These are phyloP conservation scores for Vaccinium corymbosum DNA, from an alignment of 148 eudicot genomes.

Conservation along the genomic window DNA sequence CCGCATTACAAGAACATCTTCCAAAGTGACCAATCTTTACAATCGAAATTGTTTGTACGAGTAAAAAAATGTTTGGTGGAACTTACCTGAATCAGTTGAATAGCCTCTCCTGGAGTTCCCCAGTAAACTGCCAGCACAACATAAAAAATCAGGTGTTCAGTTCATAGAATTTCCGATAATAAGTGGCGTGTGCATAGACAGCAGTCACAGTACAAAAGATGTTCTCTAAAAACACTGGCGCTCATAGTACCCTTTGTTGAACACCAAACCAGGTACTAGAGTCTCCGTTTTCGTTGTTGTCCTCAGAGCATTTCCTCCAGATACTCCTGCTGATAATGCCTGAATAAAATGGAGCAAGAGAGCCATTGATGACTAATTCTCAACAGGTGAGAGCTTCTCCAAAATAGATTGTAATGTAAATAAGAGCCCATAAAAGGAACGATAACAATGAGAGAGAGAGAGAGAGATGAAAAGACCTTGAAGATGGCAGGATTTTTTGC, in stretches of 20 bases:
- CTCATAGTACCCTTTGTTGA: conserved; percentile 22
- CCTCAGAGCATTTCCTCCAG: conserved; percentile 24
- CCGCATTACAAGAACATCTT: not conserved
- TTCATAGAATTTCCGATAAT: not conserved
- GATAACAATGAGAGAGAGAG: not conserved
- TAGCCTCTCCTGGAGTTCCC: conserved; percentile 42
- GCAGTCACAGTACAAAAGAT: not conserved
- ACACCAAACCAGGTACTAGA: conserved; percentile 21
- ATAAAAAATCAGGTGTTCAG: conserved; percentile 11
- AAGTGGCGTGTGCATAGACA: not conserved
- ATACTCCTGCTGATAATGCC: conserved; percentile 30
- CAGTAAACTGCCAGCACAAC: conserved; percentile 34
- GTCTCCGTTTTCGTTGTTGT: conserved; percentile 26
- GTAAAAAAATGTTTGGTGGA: conserved; percentile 1
- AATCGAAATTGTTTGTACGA: not conserved
- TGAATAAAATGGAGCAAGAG: conserved; percentile 19
- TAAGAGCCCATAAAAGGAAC: not conserved
- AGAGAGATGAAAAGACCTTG: conserved; percentile 30
- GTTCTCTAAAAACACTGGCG: not conserved
- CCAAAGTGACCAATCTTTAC: conserved; percentile 2
- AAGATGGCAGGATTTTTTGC: conserved; percentile 29
- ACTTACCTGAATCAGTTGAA: conserved; percentile 56
- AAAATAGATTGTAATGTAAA: not conserved
- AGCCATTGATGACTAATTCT: not conserved
- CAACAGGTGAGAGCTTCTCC: conserved; percentile 1